These are phyloP conservation scores for Trichoderma asperellum DNA, from an alignment of 2,329 filamentous ascomycete species.

Conservation along the genomic window DNA sequence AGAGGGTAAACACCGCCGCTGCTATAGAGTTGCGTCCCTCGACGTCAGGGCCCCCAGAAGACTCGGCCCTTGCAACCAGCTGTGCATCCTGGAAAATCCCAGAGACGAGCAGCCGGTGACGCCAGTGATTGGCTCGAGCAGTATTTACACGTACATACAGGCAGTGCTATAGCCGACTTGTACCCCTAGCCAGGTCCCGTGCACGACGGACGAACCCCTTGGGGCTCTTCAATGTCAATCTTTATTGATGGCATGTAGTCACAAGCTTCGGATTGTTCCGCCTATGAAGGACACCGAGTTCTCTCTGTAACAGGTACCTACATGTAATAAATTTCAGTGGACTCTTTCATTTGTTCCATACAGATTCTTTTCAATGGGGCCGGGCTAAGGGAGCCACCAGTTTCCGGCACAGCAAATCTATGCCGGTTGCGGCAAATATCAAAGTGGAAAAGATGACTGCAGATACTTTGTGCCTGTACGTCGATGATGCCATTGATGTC, in stretches of 20 bases:
- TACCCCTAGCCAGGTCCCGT: slow-evolving; percentile 15
- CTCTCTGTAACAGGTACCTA: background rate
- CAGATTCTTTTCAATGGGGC: slow-evolving; percentile 9
- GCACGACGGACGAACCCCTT: slow-evolving; percentile 11
- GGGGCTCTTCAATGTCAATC: background rate
- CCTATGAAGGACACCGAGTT: background rate
- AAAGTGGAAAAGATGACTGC: background rate
- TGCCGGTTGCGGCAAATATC: slow-evolving; percentile 3
- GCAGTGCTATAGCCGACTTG: background rate
- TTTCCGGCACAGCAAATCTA: slow-evolving; percentile 11
- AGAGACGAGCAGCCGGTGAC: slow-evolving; percentile 37
- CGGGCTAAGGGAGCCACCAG: slow-evolving; percentile 6
- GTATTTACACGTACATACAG: background rate
- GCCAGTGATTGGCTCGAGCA: slow-evolving; percentile 35
- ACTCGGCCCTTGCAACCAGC: slow-evolving; percentile 32
- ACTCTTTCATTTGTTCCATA: slow-evolving; percentile 13
- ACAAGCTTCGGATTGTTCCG: background rate
- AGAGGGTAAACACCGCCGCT: background rate
- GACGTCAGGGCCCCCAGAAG: slow-evolving; percentile 1
- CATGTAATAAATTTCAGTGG: background rate
- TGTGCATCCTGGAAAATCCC: slow-evolving; percentile 38
- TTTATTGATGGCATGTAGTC: background rate
- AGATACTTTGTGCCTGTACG: background rate
- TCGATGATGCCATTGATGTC: slow-evolving; percentile 4
- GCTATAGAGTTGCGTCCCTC: background rate